A percentile compares a stretch with the other conserved stretches of the same genome.
These are phyloP conservation scores for Candida albicans DNA, from an alignment of 1,139 yeast species.

Conservation along the genomic window DNA sequence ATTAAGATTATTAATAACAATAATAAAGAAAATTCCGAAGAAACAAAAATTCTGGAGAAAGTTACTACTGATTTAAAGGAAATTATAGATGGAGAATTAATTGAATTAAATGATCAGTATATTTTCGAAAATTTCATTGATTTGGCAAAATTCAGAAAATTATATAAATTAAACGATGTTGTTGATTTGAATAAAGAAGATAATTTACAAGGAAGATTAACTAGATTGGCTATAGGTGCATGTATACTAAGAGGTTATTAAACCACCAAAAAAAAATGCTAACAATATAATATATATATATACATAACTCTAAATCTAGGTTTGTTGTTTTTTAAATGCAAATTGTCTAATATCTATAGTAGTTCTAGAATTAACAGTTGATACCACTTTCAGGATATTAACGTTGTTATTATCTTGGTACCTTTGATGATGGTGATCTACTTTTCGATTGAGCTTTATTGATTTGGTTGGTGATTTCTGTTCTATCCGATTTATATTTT, in stretches of 20 bases:
- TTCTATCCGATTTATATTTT: conserved; percentile 2
- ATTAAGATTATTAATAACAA: conserved; percentile 27
- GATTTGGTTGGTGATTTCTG: conserved; percentile 3
- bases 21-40: conserved; percentile 5
- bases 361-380: conserved; percentile 2
- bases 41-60: conserved; percentile 3
- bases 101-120: conserved; percentile 25
- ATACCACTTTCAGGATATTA: background rate
- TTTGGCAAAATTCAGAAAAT: conserved; percentile 33
- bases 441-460: conserved; percentile 4
- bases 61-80: conserved; percentile 4
- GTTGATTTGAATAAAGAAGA: conserved; percentile 20
- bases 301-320: background rate
- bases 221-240: conserved; percentile 40
- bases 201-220: conserved; percentile 24
- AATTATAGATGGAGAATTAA: conserved; percentile 12
- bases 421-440: background rate
- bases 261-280: background rate
- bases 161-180: conserved; percentile 40
- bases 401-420: background rate
- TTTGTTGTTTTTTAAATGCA: conserved; percentile 11
- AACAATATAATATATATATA: background rate
- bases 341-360: conserved; percentile 14
- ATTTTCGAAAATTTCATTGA: conserved; percentile 25
- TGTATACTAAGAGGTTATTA: conserved; percentile 39